Conservation (phyloP, 345 rosid species). For the Heritiera fomes region DNA sequence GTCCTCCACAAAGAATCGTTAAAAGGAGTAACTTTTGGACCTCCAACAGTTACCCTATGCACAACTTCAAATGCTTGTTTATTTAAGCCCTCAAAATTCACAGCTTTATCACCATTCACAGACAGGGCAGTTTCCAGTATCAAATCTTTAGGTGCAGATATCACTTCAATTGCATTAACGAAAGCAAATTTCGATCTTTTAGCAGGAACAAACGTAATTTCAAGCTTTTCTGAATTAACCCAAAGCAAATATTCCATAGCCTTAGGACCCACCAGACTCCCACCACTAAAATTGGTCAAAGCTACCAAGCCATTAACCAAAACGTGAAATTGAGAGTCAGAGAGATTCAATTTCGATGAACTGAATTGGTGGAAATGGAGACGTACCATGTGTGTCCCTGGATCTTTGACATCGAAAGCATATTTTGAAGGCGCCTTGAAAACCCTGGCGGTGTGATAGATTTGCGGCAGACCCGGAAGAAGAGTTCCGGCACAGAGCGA, state of each 20-base stretch:
- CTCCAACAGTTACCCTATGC: conserved; percentile 77
- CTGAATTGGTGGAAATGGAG: conserved; percentile 60
- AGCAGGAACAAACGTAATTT: conserved; percentile 56
- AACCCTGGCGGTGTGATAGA: conserved; percentile 67
- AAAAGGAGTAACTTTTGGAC: conserved; percentile 80
- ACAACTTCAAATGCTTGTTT: conserved; percentile 60
- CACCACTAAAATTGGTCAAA: conserved; percentile 63
- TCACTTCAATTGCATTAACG: conserved; percentile 83
- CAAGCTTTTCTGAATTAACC: conserved; percentile 49
- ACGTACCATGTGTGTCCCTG: conserved; percentile 78
- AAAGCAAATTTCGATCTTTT: conserved; percentile 53
- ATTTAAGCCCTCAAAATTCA: conserved; percentile 47
- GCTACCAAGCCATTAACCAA: conserved; percentile 66
- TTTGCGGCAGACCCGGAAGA: conserved; percentile 34
- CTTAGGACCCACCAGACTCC: conserved; percentile 26
- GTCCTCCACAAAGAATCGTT: conserved; percentile 91
- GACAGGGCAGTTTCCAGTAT: conserved; percentile 53
- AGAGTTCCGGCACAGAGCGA: conserved; percentile 37
- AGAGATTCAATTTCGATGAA: conserved; percentile 43
- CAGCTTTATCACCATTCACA: conserved; percentile 42
- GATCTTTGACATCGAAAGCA: conserved; percentile 54
- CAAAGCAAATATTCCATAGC: conserved; percentile 69
- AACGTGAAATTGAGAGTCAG: conserved; percentile 66
- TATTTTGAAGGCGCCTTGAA: conserved; percentile 64
- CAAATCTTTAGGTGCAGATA: conserved; percentile 88